Evolutionary conservation across 495 filamentous ascomycete species (phyloP).

Genomic region (Rhizodiscina lignyota): DNA sequence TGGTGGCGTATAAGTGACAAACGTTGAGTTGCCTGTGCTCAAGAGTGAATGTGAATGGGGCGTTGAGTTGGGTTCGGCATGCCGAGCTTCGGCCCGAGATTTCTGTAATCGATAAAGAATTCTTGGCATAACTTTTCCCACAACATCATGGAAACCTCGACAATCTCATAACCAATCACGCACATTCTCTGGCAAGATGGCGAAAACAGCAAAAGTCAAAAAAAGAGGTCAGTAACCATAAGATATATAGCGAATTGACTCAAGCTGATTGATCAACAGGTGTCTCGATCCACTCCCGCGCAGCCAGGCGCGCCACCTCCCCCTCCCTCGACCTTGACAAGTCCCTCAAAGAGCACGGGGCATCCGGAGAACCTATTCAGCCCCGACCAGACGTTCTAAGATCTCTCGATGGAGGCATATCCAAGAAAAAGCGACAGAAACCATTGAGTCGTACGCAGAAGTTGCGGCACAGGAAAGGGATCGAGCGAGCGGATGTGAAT

Average conservation of each 20-base stretch:
- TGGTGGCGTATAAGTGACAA: neutral
- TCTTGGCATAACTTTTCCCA: neutral
- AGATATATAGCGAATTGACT: neutral
- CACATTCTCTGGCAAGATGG: conserved; percentile 6
- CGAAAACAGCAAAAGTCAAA: conserved; percentile 14
- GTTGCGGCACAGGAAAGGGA: conserved; percentile 47
- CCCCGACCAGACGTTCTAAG: conserved; percentile 43
- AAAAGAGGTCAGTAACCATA: conserved; percentile 6
- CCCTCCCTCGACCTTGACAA: conserved; percentile 61
- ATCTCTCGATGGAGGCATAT: conserved; percentile 43
- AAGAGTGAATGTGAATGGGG: neutral
- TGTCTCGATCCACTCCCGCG: conserved; percentile 43
- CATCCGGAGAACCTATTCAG: conserved; percentile 30
- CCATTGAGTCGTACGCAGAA: conserved; percentile 46
- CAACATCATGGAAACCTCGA: neutral
- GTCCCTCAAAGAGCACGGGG: conserved; percentile 43
- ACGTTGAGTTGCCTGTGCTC: neutral
- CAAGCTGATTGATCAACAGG: neutral
- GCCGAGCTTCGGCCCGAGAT: neutral
- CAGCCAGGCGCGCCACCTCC: conserved; percentile 53
- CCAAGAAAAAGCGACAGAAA: conserved; percentile 43
- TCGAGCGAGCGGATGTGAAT: conserved; percentile 56
- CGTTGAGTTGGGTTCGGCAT: neutral
- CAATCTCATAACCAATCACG: neutral
- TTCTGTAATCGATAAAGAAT: neutral